Evolutionary conservation across 352 stramenopile species (phyloP), one percentile per base, ranked within the genome.

Genomic region (Phytophthora colocasiae): DNA sequence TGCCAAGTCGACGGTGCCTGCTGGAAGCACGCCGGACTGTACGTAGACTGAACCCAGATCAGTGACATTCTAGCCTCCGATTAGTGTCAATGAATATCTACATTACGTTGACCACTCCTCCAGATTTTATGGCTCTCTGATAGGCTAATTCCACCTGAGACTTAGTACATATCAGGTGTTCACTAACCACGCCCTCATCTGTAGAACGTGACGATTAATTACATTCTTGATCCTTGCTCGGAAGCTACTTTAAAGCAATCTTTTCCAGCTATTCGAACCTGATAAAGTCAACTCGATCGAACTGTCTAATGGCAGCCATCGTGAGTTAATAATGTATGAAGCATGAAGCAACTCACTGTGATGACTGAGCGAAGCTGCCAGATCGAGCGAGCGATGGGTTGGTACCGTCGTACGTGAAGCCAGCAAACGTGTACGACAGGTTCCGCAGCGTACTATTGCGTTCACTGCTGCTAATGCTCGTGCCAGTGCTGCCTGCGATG

Each of bases 391-490:
- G 51, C 4, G 76, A 81, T 47, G 79, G 75, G n/a, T 78, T 83
- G 11, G 70, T 73, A n/a, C 86, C 82, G 50, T 94, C 86, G 65
- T 92, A 94, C 43, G 86, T 94, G 66, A 94, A 94, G 38, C 86
- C 86, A 11, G 85, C 83, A 50, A 94, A 94, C 40, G 86, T 94
- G 65, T 95, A 95, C 66, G 86, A 95, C 69, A 95, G 66, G 69
- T 92, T 95, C 34, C 87, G 79, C 39, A 88, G 65, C 65, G 78
- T 81, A 61, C 79, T 93, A 71, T 89, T 89, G 58, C 78, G 71
- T 43, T 77, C 64, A 24, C 54, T 70, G 45, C 63, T 72, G 57
- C 56, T 75, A 24, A 63, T 66, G 55, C 63, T 79, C 24, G 70
- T 77, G 7, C 66, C 73, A n/a, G 43, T 75, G 43, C 80, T 87